phyloP scores from a whole-genome alignment of 495 filamentous ascomycete genomes.

The Penicillium antarcticum region DNA sequence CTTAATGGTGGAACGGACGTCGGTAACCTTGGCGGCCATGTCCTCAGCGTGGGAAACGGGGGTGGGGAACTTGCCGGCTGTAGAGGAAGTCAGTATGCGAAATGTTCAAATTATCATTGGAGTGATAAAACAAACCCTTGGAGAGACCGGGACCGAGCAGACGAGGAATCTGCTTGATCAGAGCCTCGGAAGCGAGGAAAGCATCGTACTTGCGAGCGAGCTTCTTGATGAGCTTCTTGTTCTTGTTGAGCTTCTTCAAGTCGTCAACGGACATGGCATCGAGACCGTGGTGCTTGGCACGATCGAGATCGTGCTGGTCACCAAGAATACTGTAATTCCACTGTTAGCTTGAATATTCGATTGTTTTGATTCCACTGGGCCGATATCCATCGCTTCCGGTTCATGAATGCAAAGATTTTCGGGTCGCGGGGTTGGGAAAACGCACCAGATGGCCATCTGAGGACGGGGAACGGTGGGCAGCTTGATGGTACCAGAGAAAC shows the following conservation, averaged over 20 bases:
- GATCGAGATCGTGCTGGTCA: conserved; percentile 99
- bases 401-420: neutral
- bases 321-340: conserved; percentile 69
- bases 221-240: conserved; percentile 99
- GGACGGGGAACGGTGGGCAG: conserved; percentile 88
- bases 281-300: conserved; percentile 95
- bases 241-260: conserved; percentile 99
- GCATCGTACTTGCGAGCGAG: conserved; percentile 99
- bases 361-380: neutral
- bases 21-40: conserved; percentile 86
- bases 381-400: neutral
- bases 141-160: conserved; percentile 97
- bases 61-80: conserved; percentile 98
- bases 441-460: conserved; percentile 87
- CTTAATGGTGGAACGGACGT: conserved; percentile 99
- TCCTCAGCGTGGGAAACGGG: conserved; percentile 95
- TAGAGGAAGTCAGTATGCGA: conserved; percentile 15
- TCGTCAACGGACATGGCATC: conserved; percentile 98
- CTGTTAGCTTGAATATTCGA: neutral
- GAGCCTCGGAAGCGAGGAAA: conserved; percentile 89
- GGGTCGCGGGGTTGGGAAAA: conserved; percentile 8
- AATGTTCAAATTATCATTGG: neutral
- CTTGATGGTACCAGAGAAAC: conserved; percentile 98
- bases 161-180: conserved; percentile 99
- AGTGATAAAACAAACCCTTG: conserved; percentile 64